These are phyloP conservation scores for Colletotrichum simmondsii DNA, from an alignment of 2,329 filamentous ascomycete genomes.

Conservation along the genomic window DNA sequence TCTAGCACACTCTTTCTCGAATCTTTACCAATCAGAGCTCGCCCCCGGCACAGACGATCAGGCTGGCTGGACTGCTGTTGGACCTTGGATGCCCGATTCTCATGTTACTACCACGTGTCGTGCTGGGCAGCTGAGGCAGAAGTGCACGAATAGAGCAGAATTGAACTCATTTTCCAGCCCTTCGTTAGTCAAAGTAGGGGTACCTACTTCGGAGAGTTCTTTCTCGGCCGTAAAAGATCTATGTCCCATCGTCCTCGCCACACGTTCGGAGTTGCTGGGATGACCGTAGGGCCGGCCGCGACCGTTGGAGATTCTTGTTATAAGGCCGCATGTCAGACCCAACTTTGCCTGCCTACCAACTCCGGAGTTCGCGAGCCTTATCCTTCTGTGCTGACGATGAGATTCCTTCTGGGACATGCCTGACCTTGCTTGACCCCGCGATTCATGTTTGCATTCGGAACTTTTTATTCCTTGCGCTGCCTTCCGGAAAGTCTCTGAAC, in stretches of 20 bases:
- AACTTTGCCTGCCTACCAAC: background rate
- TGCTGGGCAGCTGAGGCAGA: background rate
- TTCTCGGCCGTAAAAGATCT: background rate
- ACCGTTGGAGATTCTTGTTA: background rate
- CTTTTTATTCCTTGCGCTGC: background rate
- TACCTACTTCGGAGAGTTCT: background rate
- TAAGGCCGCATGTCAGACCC: background rate
- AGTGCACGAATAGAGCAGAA: background rate
- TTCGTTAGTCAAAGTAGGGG: background rate
- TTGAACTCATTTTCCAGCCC: background rate
- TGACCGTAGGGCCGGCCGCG: background rate
- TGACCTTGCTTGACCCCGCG: constrained; percentile 24
- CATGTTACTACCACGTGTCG: background rate
- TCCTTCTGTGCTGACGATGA: background rate
- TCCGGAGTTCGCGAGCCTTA: background rate
- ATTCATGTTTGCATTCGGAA: constrained; percentile 17
- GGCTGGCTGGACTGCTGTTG: background rate
- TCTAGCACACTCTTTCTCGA: background rate
- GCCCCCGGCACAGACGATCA: background rate
- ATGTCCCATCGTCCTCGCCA: background rate
- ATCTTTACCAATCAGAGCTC: background rate
- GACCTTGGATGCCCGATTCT: background rate
- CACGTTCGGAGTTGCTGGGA: background rate
- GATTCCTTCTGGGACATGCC: background rate
- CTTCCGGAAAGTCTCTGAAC: constrained; percentile 1